phyloP scores from a whole-genome alignment of 805 yeast species.

The Candida ovalis region DNA sequence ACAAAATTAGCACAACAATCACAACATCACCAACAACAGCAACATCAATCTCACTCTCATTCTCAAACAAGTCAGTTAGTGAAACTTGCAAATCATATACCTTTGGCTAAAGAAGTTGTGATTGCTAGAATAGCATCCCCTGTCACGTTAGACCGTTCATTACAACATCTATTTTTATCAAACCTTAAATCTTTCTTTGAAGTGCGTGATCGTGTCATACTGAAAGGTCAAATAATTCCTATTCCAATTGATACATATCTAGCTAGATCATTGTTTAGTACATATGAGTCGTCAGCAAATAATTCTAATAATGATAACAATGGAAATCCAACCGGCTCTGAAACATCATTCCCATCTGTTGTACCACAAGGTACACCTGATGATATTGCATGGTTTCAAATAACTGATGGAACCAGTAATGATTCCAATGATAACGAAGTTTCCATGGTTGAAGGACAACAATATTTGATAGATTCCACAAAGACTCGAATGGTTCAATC shows the following conservation, averaged over 20 bases:
- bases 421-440: conserved; percentile 23
- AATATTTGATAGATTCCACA: conserved; percentile 60
- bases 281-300: conserved; percentile 26
- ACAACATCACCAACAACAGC: conserved; percentile 22
- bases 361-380: conserved; percentile 64
- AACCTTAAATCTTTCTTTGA: conserved; percentile 64
- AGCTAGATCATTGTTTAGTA: conserved; percentile 51
- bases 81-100: conserved; percentile 28
- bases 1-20: conserved; percentile 9
- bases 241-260: conserved; percentile 69
- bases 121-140: conserved; percentile 69
- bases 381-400: conserved; percentile 80
- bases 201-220: conserved; percentile 51
- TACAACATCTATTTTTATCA: conserved; percentile 57
- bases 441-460: conserved; percentile 24
- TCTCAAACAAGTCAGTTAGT: conserved; percentile 14
- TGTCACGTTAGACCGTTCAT: conserved; percentile 57
- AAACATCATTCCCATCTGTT: conserved; percentile 28
- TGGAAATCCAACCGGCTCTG: not conserved
- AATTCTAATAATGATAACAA: not conserved
- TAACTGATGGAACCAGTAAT: conserved; percentile 44
- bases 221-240: conserved; percentile 67
- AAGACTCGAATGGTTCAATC: conserved; percentile 67
- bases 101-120: conserved; percentile 58
- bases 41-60: not conserved